These are phyloP conservation scores for Mortierella hygrophila DNA, from an alignment of 192 early-diverging fungal genomes.

Conservation along the genomic window DNA sequence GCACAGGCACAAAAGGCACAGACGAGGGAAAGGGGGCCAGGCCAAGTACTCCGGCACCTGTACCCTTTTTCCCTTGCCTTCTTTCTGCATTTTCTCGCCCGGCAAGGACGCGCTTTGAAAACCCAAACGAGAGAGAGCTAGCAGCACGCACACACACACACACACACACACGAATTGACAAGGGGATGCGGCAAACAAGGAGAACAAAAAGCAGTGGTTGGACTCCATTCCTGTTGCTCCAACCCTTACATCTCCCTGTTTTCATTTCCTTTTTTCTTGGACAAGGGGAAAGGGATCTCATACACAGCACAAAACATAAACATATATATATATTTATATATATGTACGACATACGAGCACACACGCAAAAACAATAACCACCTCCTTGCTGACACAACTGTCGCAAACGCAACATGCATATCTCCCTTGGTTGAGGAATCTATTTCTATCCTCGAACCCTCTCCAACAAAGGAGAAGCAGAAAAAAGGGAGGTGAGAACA, in stretches of 20 bases:
- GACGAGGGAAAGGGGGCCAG: background rate
- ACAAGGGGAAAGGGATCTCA: background rate
- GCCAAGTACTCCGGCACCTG: conserved; percentile 1
- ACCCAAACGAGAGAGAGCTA: background rate
- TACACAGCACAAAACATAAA: background rate
- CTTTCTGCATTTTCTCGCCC: background rate
- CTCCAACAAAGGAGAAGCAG: background rate
- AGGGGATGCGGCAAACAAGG: background rate
- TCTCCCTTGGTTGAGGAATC: background rate
- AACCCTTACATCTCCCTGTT: too few species aligned
- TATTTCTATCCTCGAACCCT: background rate
- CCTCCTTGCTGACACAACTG: conserved; percentile 1
- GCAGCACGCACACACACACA: background rate
- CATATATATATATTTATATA: too few species aligned
- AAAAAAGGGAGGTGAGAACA: too few species aligned
- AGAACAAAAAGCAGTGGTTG: background rate
- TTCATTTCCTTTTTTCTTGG: too few species aligned
- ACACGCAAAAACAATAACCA: background rate
- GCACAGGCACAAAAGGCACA: background rate
- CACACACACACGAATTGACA: background rate
- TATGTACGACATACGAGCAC: background rate
- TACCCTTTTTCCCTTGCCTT: background rate
- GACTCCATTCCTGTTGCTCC: background rate
- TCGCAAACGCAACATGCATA: background rate
- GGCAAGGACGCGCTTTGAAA: background rate